These are phyloP conservation scores for Kwoniella bestiolae DNA, from an alignment of 768 basidiomycete species.

Conservation along the genomic window DNA sequence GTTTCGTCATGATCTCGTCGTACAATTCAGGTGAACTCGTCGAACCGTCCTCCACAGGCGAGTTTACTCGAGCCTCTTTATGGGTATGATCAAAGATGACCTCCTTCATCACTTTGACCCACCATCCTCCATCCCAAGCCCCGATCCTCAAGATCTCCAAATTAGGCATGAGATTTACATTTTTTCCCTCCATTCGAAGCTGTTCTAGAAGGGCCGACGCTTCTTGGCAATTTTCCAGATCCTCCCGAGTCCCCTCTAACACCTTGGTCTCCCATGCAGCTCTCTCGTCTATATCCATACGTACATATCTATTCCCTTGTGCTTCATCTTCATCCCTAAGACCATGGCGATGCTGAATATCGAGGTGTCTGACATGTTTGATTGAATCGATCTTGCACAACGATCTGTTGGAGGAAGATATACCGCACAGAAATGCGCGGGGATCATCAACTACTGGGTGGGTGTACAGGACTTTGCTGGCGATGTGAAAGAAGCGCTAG, in stretches of 20 bases:
- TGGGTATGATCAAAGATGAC: not conserved
- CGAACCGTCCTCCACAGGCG: too few relatives aligned
- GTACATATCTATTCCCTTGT: not conserved
- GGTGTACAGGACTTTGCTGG: not conserved
- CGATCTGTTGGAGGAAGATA: not conserved
- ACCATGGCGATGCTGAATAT: not conserved
- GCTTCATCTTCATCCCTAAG: not conserved
- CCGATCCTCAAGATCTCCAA: not conserved
- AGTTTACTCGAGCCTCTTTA: too few relatives aligned
- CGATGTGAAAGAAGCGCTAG: not conserved
- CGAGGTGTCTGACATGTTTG: not conserved
- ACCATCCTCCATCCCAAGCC: not conserved
- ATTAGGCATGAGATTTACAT: not conserved
- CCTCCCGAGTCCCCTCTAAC: not conserved
- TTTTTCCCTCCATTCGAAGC: not conserved
- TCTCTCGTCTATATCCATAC: not conserved
- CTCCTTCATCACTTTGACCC: not conserved
- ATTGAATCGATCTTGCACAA: not conserved
- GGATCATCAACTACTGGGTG: slow-evolving; percentile 1
- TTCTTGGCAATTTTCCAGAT: not conserved
- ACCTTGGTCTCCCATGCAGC: not conserved
- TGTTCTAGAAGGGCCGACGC: not conserved
- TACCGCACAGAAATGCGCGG: not conserved
- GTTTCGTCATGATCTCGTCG: not conserved
- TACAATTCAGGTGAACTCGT: too few relatives aligned